Evolutionary conservation across 2,329 filamentous ascomycete species (phyloP).

Genomic region (Ambrosiella beaveri): DNA sequence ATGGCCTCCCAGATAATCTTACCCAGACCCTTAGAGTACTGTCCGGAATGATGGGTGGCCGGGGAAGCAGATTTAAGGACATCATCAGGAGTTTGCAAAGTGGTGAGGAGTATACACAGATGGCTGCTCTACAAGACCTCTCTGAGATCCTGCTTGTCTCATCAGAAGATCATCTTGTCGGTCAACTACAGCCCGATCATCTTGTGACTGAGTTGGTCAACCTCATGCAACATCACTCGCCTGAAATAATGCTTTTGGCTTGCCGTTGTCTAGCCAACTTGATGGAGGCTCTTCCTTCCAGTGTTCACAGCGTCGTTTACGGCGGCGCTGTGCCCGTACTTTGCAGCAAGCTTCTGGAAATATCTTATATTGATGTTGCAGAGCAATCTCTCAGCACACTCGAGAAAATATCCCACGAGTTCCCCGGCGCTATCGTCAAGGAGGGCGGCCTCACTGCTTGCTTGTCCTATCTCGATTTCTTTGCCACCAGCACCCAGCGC

Average conservation of each 20-base stretch:
- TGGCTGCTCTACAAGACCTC: constrained; percentile 82
- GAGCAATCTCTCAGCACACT: constrained; percentile 93
- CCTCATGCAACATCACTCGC: constrained; percentile 89
- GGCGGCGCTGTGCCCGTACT: constrained; percentile 89
- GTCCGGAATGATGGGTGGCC: constrained; percentile 80
- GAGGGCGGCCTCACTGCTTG: constrained; percentile 94
- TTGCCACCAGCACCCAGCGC: constrained; percentile 88
- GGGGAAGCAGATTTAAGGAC: constrained; percentile 62
- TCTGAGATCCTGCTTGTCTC: constrained; percentile 87
- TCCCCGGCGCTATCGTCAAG: constrained; percentile 83
- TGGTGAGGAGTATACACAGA: constrained; percentile 75
- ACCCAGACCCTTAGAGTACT: constrained; percentile 71
- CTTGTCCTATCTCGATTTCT: constrained; percentile 90
- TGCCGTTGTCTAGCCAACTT: constrained; percentile 91
- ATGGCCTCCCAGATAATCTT: constrained; percentile 41
- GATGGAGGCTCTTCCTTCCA: constrained; percentile 89
- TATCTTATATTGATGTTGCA: constrained; percentile 90
- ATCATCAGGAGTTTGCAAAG: constrained; percentile 59
- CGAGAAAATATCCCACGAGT: constrained; percentile 94
- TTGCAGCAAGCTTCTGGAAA: constrained; percentile 88
- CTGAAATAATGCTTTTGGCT: constrained; percentile 91
- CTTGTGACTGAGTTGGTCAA: constrained; percentile 88
- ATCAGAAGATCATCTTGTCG: constrained; percentile 89
- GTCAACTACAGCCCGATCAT: constrained; percentile 83
- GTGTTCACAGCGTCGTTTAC: constrained; percentile 90